Conservation (phyloP, 495 filamentous ascomycete genomes). For the Aspergillus baeticus region DNA sequence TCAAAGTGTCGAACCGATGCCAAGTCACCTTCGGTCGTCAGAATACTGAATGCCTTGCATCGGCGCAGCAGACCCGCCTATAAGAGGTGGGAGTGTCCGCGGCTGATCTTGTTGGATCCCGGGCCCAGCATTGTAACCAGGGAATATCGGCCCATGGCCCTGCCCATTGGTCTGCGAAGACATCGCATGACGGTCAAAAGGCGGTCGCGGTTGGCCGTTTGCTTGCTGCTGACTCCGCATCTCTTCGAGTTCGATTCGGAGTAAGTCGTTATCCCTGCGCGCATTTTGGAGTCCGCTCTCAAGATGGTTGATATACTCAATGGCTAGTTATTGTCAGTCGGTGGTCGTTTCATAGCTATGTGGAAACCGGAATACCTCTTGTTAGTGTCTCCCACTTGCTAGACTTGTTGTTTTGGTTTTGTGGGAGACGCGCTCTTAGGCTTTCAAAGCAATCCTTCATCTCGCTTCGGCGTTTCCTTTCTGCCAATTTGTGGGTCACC, state of each 20-base stretch:
- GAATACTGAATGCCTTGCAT: constrained; percentile 61
- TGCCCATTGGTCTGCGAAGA: constrained; percentile 39
- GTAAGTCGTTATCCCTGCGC: constrained; percentile 47
- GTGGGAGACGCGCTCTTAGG: constrained; percentile 76
- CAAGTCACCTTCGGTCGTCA: constrained; percentile 44
- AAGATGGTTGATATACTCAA: constrained; percentile 42
- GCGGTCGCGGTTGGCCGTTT: constrained; percentile 43
- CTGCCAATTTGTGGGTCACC: constrained; percentile 92
- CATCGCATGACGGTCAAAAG: constrained; percentile 43
- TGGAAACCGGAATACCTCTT: constrained; percentile 64
- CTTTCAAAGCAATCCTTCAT: constrained; percentile 98
- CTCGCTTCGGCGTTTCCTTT: constrained; percentile 92
- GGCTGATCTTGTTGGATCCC: constrained; percentile 43
- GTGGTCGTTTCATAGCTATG: background rate
- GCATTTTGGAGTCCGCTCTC: constrained; percentile 33
- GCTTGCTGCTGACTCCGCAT: constrained; percentile 52
- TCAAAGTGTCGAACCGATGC: background rate
- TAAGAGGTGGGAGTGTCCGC: constrained; percentile 50
- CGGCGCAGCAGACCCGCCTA: constrained; percentile 49
- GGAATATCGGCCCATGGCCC: constrained; percentile 31
- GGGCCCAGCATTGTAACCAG: constrained; percentile 33
- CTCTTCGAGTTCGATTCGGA: constrained; percentile 53
- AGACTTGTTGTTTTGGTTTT: constrained; percentile 85
- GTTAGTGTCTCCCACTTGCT: constrained; percentile 99
- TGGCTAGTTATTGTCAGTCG: constrained; percentile 26